These are phyloP conservation scores for Purshia tridentata DNA, from an alignment of 306 rosid genomes.

Conservation along the genomic window DNA sequence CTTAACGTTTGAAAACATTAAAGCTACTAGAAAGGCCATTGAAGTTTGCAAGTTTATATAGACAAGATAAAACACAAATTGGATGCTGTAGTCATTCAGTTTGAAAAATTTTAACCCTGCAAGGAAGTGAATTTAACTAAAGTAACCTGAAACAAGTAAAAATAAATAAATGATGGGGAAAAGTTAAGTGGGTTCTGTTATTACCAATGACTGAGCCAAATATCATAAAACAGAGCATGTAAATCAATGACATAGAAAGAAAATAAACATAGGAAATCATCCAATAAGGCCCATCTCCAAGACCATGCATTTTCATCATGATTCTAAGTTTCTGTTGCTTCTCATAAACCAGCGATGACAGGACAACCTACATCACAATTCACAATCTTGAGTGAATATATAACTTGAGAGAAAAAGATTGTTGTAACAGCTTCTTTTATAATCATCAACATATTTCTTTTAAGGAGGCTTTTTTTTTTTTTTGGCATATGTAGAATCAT, in stretches of 20 bases:
- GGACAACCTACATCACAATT: slow-evolving; percentile 43
- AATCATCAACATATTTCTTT: too few relatives aligned
- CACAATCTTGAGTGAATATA: not conserved
- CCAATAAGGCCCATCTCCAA: slow-evolving; percentile 91
- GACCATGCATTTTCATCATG: slow-evolving; percentile 99
- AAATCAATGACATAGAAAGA: slow-evolving; percentile 51
- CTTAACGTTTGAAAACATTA: slow-evolving; percentile 60
- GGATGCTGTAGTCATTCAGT: slow-evolving; percentile 77
- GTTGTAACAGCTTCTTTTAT: too few relatives aligned
- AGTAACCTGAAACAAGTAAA: not conserved
- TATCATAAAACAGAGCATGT: slow-evolving; percentile 75
- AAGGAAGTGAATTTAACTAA: slow-evolving; percentile 25
- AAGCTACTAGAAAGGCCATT: slow-evolving; percentile 63
- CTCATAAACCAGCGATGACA: slow-evolving; percentile 76
- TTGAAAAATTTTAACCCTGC: slow-evolving; percentile 77
- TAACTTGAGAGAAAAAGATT: too few relatives aligned
- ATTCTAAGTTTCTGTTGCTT: slow-evolving; percentile 74
- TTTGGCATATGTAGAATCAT: too few relatives aligned
- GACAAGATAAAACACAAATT: slow-evolving; percentile 60
- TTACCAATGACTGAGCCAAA: slow-evolving; percentile 74
- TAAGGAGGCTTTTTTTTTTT: too few relatives aligned
- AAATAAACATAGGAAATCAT: slow-evolving; percentile 74
- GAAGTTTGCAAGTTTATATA: slow-evolving; percentile 83
- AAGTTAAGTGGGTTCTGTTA: too few relatives aligned
- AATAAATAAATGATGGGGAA: not conserved